Percentiles rank a stretch among this genome's conserved stretches.
phyloP scores from a whole-genome alignment of 2,329 filamentous ascomycete genomes.

The Niveomyces coronatus region DNA sequence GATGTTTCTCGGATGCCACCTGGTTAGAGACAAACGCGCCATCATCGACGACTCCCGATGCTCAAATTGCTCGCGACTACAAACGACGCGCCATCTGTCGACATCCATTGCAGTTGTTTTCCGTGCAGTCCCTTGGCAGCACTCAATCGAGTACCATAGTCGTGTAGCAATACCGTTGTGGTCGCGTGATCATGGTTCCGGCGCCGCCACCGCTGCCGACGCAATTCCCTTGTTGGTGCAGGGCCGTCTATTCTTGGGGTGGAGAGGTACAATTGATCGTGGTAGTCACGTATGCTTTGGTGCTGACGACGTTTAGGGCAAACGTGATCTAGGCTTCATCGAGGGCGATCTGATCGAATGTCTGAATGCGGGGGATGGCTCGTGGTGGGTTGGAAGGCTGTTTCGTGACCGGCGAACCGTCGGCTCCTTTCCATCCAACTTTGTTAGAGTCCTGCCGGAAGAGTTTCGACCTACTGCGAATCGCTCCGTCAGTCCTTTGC shows the following conservation, averaged over 20 bases:
- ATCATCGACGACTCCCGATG: slow-evolving; percentile 2
- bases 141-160: no score
- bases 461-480: slow-evolving; percentile 64
- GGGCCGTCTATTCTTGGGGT: slow-evolving; percentile 87
- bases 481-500: slow-evolving; percentile 50
- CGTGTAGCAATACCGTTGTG: neutral
- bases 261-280: slow-evolving; percentile 51
- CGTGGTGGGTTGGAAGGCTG: slow-evolving; percentile 95
- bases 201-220: slow-evolving; percentile 55
- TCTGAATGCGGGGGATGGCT: slow-evolving; percentile 91
- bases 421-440: slow-evolving; percentile 93
- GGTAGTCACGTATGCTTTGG: neutral
- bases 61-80: neutral
- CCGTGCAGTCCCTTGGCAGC: neutral
- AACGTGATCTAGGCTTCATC: slow-evolving; percentile 90
- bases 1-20: slow-evolving; percentile 2
- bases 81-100: slow-evolving; percentile 2
- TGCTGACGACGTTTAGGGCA: slow-evolving; percentile 45
- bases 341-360: slow-evolving; percentile 98
- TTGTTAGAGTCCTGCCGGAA: slow-evolving; percentile 81
- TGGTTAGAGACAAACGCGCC: neutral
- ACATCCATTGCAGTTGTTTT: slow-evolving; percentile 1
- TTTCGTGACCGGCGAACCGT: slow-evolving; percentile 83
- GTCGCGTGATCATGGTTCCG: slow-evolving; percentile 35
- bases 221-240: slow-evolving; percentile 83